These are phyloP conservation scores for Pueraria montana DNA, from an alignment of 306 rosid genomes.

Conservation along the genomic window DNA sequence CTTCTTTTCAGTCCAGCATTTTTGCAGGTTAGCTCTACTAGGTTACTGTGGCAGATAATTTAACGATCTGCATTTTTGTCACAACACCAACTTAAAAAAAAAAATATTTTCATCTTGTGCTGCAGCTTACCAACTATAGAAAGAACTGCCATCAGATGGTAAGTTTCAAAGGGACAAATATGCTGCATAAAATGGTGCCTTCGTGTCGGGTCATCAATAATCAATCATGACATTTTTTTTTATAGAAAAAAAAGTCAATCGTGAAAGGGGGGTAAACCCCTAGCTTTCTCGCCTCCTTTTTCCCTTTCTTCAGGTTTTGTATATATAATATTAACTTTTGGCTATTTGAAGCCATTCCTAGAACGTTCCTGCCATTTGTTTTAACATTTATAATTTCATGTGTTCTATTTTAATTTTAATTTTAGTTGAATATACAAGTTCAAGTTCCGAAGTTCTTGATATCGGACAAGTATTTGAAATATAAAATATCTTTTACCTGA, in stretches of 20 bases:
- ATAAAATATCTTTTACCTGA: slow-evolving; percentile 20
- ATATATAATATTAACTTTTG: slow-evolving; percentile 20
- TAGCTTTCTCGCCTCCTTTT: slow-evolving; percentile 32
- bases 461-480: slow-evolving; percentile 21
- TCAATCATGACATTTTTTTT: slow-evolving; percentile 16
- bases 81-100: not conserved
- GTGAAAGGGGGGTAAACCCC: slow-evolving; percentile 43
- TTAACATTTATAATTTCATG: slow-evolving; percentile 13
- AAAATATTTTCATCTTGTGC: slow-evolving; percentile 33
- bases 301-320: slow-evolving; percentile 31
- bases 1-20: slow-evolving; percentile 14
- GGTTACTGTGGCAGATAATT: slow-evolving; percentile 26
- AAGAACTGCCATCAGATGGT: slow-evolving; percentile 85
- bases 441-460: not conserved
- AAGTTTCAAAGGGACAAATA: slow-evolving; percentile 88
- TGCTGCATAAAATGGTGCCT: slow-evolving; percentile 85
- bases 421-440: slow-evolving; percentile 26
- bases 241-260: not conserved
- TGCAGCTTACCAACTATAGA: slow-evolving; percentile 85
- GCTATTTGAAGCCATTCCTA: slow-evolving; percentile 41
- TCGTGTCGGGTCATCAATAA: slow-evolving; percentile 63
- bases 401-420: not conserved
- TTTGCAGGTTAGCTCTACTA: slow-evolving; percentile 26
- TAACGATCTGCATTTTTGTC: not conserved
- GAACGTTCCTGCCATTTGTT: slow-evolving; percentile 40